Conservation (phyloP, 345 rosid species). For the Citrus sinensis region DVS_A1.0 CM039167.1:25268501-25269000, state of each 20-base stretch:
- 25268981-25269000: constrained; percentile 40
- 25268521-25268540: constrained; percentile 77
- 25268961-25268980: constrained; percentile 45
- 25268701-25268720: constrained; percentile 42
- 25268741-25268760: not conserved
- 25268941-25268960: constrained; percentile 43
- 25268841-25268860: not conserved
- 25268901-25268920: constrained; percentile 34
- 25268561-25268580: not conserved
- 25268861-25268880: constrained; percentile 1
- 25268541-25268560: not conserved
- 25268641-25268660: constrained; percentile 73
- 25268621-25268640: constrained; percentile 62
- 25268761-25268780: not conserved
- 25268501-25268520: constrained; percentile 68
- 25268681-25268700: constrained; percentile 50
- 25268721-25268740: constrained; percentile 5
- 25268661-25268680: constrained; percentile 76
- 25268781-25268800: not conserved
- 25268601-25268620: not conserved
- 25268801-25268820: not conserved
- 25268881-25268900: not conserved
- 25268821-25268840: not conserved
- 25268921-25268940: constrained; percentile 70
- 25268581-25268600: not conserved